Evolutionary conservation across 129 eudicot genomes (phyloP).

Genomic region (carrot (Daucus carota)): DNA sequence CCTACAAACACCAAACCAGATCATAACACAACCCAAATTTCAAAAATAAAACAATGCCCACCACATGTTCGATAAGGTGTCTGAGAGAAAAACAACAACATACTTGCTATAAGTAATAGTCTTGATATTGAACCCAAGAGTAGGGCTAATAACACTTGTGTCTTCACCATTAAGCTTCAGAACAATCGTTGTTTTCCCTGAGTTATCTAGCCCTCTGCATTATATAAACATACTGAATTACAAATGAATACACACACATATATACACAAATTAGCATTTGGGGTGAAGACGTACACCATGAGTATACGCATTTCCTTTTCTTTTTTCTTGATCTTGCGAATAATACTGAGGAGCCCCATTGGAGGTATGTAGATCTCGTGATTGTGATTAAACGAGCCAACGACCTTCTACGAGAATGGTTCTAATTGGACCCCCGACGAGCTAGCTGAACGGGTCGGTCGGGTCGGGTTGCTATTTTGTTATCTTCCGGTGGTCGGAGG

Average conservation of each 20-base stretch:
- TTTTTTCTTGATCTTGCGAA: constrained; percentile 87
- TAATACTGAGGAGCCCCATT: constrained; percentile 95
- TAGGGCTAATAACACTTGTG: constrained; percentile 87
- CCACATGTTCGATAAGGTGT: constrained; percentile 1
- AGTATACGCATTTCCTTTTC: constrained; percentile 99
- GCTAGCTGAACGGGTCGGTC: neutral
- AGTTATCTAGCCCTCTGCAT: constrained; percentile 83
- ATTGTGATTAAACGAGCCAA: neutral
- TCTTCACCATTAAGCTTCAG: constrained; percentile 95
- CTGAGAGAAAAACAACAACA: constrained; percentile 1
- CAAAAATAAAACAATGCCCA: neutral
- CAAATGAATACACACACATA: neutral
- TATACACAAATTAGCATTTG: neutral
- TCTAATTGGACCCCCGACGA: neutral
- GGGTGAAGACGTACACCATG: constrained; percentile 61
- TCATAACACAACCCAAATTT: neutral
- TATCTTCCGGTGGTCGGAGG: no score
- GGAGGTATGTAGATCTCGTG: constrained; percentile 2
- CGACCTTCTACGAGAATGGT: neutral
- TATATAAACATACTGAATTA: neutral
- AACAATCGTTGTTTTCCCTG: constrained; percentile 92
- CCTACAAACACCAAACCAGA: constrained; percentile 31
- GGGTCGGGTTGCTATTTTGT: neutral
- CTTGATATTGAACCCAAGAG: constrained; percentile 92
- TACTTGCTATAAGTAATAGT: constrained; percentile 80